Evolutionary conservation across 2,329 filamentous ascomycete genomes (phyloP).

Genomic region (Pezicula rhizophila): DNA sequence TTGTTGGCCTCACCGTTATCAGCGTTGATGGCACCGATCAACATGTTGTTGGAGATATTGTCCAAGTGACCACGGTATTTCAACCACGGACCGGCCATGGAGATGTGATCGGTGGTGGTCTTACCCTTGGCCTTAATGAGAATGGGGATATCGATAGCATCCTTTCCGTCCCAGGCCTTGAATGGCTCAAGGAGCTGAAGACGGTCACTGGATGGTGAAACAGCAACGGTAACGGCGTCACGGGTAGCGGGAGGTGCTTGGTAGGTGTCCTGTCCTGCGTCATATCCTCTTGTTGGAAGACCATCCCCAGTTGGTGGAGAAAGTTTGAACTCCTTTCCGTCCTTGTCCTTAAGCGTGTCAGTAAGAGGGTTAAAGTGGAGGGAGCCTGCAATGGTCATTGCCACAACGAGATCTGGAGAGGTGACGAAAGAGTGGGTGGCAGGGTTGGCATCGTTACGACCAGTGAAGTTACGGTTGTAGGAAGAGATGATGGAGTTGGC

Average conservation of each 20-base stretch:
- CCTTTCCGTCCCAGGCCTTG: constrained; percentile 85
- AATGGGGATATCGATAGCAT: constrained; percentile 76
- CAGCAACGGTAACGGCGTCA: constrained; percentile 64
- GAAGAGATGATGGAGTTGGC: constrained; percentile 97
- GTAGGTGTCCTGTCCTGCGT: constrained; percentile 89
- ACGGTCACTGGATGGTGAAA: constrained; percentile 86
- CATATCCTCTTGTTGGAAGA: constrained; percentile 77
- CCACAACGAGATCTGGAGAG: constrained; percentile 84
- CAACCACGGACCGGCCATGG: constrained; percentile 93
- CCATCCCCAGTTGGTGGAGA: constrained; percentile 72
- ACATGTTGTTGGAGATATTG: constrained; percentile 99
- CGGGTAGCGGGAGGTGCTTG: constrained; percentile 87
- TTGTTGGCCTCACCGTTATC: constrained; percentile 98
- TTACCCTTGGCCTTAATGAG: constrained; percentile 96
- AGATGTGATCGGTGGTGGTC: constrained; percentile 96
- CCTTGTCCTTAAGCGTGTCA: constrained; percentile 86
- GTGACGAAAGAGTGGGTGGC: constrained; percentile 91
- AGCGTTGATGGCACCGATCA: constrained; percentile 94
- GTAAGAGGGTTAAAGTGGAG: constrained; percentile 93
- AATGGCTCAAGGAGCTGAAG: constrained; percentile 89
- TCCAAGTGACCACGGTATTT: constrained; percentile 98
- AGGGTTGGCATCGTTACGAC: constrained; percentile 93
- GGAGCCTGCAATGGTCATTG: constrained; percentile 75
- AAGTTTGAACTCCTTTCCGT: constrained; percentile 94
- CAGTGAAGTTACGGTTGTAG: constrained; percentile 99